These are phyloP conservation scores for Bassia scoparia DNA, from an alignment of 148 eudicot species.

Conservation along the genomic window DNA sequence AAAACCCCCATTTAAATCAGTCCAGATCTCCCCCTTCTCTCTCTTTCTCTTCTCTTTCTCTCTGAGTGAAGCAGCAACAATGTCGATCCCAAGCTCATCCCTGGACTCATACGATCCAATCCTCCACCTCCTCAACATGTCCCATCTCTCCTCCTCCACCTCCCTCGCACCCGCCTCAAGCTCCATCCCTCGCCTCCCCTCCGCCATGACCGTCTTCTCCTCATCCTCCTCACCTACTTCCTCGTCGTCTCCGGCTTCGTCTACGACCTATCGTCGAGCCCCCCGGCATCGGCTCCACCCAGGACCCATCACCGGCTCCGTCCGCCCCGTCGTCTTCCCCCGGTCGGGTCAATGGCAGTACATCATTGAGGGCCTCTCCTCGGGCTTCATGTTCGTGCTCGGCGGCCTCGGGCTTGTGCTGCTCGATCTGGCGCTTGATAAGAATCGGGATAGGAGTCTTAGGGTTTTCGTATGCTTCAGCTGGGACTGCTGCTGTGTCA, in stretches of 20 bases:
- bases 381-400: slow-evolving; percentile 89
- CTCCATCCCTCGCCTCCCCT: slow-evolving; percentile 69
- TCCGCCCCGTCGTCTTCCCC: slow-evolving; percentile 83
- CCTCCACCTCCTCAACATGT: slow-evolving; percentile 43
- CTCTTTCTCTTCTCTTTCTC: too few relatives aligned
- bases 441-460: slow-evolving; percentile 51
- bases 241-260: slow-evolving; percentile 81
- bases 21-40: too few relatives aligned
- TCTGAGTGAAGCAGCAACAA: too few relatives aligned
- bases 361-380: slow-evolving; percentile 84
- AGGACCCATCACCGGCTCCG: slow-evolving; percentile 69
- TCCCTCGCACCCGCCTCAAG: slow-evolving; percentile 74
- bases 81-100: slow-evolving; percentile 2
- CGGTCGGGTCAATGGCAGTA: slow-evolving; percentile 96
- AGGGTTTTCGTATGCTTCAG: slow-evolving; percentile 53
- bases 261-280: slow-evolving; percentile 96
- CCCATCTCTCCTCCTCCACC: slow-evolving; percentile 62
- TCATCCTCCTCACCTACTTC: slow-evolving; percentile 88
- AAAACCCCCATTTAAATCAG: too few relatives aligned
- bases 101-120: slow-evolving; percentile 13
- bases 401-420: slow-evolving; percentile 77
- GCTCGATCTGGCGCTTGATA: slow-evolving; percentile 67
- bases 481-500: slow-evolving; percentile 51
- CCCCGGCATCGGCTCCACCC: slow-evolving; percentile 87
- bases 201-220: slow-evolving; percentile 61